These are phyloP conservation scores for Brassica rapa DNA, from an alignment of 345 rosid species.

Conservation along the genomic window DNA sequence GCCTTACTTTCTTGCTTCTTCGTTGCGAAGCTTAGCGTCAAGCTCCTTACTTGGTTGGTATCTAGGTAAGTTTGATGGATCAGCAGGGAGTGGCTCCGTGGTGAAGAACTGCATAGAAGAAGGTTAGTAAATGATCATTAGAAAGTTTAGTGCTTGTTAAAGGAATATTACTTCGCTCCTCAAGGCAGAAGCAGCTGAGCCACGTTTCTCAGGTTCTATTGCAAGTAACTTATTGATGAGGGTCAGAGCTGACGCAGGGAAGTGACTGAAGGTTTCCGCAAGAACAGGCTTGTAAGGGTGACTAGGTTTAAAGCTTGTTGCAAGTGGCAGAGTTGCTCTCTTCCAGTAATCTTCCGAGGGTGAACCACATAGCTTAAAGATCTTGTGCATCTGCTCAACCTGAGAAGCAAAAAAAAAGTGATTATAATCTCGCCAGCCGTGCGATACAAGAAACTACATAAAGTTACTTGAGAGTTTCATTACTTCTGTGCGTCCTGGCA, in stretches of 20 bases:
- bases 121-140: constrained; percentile 12
- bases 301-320: constrained; percentile 69
- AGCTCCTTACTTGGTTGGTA: constrained; percentile 82
- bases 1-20: constrained; percentile 63
- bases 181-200: constrained; percentile 72
- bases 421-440: background rate
- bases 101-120: constrained; percentile 55
- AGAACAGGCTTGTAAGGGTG: constrained; percentile 69
- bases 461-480: background rate
- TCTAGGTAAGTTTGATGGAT: constrained; percentile 65
- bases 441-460: background rate
- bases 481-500: constrained; percentile 95
- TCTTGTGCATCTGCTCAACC: constrained; percentile 93
- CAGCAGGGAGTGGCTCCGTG: constrained; percentile 63
- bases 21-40: constrained; percentile 62
- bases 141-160: background rate
- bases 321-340: constrained; percentile 58
- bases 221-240: constrained; percentile 65
- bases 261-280: constrained; percentile 60
- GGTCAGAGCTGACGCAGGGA: constrained; percentile 56
- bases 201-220: constrained; percentile 68
- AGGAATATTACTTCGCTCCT: constrained; percentile 52
- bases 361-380: constrained; percentile 85
- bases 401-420: constrained; percentile 24
- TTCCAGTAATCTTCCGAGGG: constrained; percentile 84